A percentile compares a stretch with the other conserved stretches of the same genome.
Conservation (phyloP, 2,329 filamentous ascomycete genomes). For the Hypomyces perniciosus region DNA sequence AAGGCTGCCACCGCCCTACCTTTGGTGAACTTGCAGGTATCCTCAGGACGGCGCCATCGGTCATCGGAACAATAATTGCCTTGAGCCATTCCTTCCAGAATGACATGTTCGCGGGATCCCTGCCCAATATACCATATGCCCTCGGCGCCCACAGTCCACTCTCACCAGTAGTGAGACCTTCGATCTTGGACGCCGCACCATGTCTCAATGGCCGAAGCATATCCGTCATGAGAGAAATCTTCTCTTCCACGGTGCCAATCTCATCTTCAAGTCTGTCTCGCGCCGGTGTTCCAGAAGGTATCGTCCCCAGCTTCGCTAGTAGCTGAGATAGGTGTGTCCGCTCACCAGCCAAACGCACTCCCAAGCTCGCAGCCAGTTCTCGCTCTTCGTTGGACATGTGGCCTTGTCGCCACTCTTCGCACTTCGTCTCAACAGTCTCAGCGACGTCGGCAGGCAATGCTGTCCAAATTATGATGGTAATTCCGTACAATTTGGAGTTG, state of each 20-base stretch:
- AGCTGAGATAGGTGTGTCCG: slow-evolving; percentile 85
- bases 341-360: slow-evolving; percentile 79
- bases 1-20: slow-evolving; percentile 89
- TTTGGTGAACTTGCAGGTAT: slow-evolving; percentile 84
- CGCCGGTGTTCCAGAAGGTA: slow-evolving; percentile 72
- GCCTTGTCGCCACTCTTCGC: slow-evolving; percentile 75
- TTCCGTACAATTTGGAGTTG: slow-evolving; percentile 84
- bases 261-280: slow-evolving; percentile 86
- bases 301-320: slow-evolving; percentile 72
- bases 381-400: slow-evolving; percentile 89
- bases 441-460: slow-evolving; percentile 76
- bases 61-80: slow-evolving; percentile 93
- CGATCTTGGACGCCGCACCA: slow-evolving; percentile 93
- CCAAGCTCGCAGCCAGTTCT: slow-evolving; percentile 85
- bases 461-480: slow-evolving; percentile 89
- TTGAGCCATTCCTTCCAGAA: slow-evolving; percentile 99
- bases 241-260: slow-evolving; percentile 93
- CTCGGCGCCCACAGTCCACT: slow-evolving; percentile 94
- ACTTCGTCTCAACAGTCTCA: slow-evolving; percentile 75
- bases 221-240: slow-evolving; percentile 94
- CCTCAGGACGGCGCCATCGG: slow-evolving; percentile 72
- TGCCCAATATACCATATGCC: slow-evolving; percentile 85
- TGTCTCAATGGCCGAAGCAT: slow-evolving; percentile 87
- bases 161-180: slow-evolving; percentile 90
- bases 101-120: slow-evolving; percentile 72